These are phyloP conservation scores for Leccinum pellstonianum DNA, from an alignment of 768 basidiomycete species.

Conservation along the genomic window DNA sequence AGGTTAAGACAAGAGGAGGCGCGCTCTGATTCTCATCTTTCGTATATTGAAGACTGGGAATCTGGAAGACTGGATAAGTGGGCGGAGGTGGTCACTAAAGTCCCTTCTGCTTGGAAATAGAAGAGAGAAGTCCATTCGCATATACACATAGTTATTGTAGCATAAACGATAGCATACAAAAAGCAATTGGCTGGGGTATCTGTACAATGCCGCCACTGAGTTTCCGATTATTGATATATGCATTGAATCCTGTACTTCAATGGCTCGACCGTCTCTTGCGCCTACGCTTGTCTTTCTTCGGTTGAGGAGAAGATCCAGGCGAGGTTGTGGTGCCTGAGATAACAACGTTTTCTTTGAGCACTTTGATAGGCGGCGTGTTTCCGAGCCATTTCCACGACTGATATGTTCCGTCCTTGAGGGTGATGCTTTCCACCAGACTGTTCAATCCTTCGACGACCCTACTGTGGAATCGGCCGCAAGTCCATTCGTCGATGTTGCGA, in stretches of 20 bases:
- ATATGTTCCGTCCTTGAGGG: slow-evolving; percentile 34
- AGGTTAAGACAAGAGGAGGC: slow-evolving; percentile 69
- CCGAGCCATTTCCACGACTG: slow-evolving; percentile 51
- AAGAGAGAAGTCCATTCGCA: slow-evolving; percentile 2
- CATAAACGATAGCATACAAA: slow-evolving; percentile 1
- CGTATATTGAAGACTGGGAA: slow-evolving; percentile 78
- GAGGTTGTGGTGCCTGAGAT: slow-evolving; percentile 29
- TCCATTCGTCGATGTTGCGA: slow-evolving; percentile 55
- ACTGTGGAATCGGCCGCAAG: slow-evolving; percentile 41
- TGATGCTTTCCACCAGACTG: slow-evolving; percentile 36
- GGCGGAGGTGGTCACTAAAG: slow-evolving; percentile 63
- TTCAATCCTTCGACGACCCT: slow-evolving; percentile 41
- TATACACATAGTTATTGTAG: slow-evolving; percentile 12
- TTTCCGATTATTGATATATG: neutral
- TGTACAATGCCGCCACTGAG: neutral
- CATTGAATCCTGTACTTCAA: slow-evolving; percentile 2
- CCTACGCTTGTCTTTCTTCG: slow-evolving; percentile 32
- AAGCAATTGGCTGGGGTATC: neutral
- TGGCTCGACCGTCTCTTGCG: slow-evolving; percentile 31
- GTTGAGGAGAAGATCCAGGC: slow-evolving; percentile 26
- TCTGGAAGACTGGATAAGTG: slow-evolving; percentile 65
- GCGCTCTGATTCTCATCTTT: slow-evolving; percentile 60
- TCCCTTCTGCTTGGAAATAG: slow-evolving; percentile 78
- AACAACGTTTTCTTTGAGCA: slow-evolving; percentile 39
- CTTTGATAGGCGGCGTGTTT: slow-evolving; percentile 25